A percentile compares a stretch with the other conserved stretches of the same genome.
Evolutionary conservation across 2,329 filamentous ascomycete species (phyloP).

Genomic region (Aureobasidium musti): DNA sequence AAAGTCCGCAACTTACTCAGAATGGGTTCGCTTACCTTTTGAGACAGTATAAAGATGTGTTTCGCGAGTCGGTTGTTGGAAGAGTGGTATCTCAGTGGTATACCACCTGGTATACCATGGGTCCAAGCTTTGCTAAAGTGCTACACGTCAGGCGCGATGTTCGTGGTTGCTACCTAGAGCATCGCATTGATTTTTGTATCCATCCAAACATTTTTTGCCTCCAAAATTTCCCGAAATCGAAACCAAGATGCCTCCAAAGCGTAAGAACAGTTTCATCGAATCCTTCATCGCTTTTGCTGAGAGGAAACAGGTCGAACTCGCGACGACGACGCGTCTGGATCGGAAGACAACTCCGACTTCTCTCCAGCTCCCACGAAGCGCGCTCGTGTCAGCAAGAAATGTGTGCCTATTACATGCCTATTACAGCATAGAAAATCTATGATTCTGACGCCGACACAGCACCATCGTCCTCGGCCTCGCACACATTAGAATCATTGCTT

Average conservation of each 20-base stretch:
- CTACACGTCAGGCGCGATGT: neutral
- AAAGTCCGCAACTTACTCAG: neutral
- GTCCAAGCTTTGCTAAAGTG: conserved; percentile 15
- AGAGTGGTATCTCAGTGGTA: neutral
- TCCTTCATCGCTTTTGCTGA: neutral
- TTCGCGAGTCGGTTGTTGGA: neutral
- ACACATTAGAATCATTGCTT: conserved; percentile 4
- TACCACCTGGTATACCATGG: neutral
- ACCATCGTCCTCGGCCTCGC: neutral
- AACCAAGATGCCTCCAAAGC: neutral
- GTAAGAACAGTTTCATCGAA: neutral
- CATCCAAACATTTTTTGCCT: neutral
- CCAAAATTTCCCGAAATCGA: neutral
- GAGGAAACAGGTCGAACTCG: neutral
- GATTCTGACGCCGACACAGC: neutral
- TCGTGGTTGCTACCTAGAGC: conserved; percentile 2
- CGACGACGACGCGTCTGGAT: neutral
- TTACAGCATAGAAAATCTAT: neutral
- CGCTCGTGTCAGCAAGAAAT: neutral
- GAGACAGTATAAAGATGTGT: neutral
- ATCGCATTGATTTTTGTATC: neutral
- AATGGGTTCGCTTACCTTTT: neutral
- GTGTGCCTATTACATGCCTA: neutral
- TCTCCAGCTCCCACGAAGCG: conserved; percentile 14
- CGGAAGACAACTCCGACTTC: conserved; percentile 9